A percentile compares a stretch with the other conserved stretches of the same genome.
phyloP scores from a whole-genome alignment of 2,329 filamentous ascomycete species.

The Nigrograna mackinnonii region DNA sequence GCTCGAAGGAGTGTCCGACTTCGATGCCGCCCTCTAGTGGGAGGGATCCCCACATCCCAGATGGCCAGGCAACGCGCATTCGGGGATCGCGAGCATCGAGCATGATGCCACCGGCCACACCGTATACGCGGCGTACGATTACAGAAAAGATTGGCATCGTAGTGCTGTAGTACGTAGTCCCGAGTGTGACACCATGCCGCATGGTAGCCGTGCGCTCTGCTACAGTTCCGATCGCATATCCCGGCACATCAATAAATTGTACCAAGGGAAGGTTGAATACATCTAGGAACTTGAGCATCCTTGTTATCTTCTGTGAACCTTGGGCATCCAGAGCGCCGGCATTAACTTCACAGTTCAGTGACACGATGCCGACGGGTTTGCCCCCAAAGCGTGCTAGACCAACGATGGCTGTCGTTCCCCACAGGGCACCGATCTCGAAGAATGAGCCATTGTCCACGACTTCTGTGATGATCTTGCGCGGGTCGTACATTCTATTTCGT shows the following conservation, averaged over 20 bases:
- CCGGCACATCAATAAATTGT: constrained; percentile 65
- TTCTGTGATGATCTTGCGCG: constrained; percentile 59
- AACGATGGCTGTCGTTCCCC: constrained; percentile 65
- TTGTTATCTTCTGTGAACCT: constrained; percentile 63
- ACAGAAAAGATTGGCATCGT: constrained; percentile 67
- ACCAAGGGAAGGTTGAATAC: constrained; percentile 67
- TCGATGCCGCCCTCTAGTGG: constrained; percentile 68
- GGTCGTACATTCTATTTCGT: constrained; percentile 64
- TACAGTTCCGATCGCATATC: constrained; percentile 66
- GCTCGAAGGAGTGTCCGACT: constrained; percentile 63
- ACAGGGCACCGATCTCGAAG: constrained; percentile 67
- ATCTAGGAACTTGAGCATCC: constrained; percentile 66
- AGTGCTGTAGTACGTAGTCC: constrained; percentile 64
- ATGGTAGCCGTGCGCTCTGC: constrained; percentile 67
- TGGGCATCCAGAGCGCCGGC: constrained; percentile 64
- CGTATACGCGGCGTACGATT: constrained; percentile 64
- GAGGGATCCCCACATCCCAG: constrained; percentile 64
- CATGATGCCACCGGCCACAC: constrained; percentile 68
- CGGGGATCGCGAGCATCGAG: constrained; percentile 64
- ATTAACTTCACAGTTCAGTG: constrained; percentile 62
- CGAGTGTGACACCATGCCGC: constrained; percentile 65
- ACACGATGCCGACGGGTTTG: constrained; percentile 61
- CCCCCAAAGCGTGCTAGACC: constrained; percentile 63
- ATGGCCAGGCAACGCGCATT: constrained; percentile 66
- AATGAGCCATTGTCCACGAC: constrained; percentile 61